Evolutionary conservation across 768 basidiomycete species (phyloP), one percentile per base, ranked within the genome.

Genomic region (Hemileccinum impolitum): DNA sequence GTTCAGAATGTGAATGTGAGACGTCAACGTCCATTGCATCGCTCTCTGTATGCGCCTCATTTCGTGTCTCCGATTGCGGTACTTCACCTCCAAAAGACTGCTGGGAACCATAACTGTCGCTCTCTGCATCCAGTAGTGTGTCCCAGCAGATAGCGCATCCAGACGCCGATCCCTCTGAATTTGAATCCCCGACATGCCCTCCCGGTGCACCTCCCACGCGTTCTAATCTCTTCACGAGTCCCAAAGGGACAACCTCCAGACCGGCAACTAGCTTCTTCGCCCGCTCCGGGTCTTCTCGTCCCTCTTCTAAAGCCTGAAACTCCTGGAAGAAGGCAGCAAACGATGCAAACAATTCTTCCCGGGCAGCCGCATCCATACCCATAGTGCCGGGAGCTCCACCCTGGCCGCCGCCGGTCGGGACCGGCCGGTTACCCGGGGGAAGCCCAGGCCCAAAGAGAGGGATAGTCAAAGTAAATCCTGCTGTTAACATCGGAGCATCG

Each of bases 111-210:
- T 55, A 70, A 8, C 58, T 61, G 32, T 67, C 78, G 62, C 50
- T 77, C 72, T 58, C 72, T 56, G 56, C 57, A 39, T 78, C 74
- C 45, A 90, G 64, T 17, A 89, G 58, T 28, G 70, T 71, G 56
- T 90, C 87, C 85, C 85, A 89, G 61, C 87, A 90, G 39, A 90
- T 79, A 2, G 87, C 85, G 60, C 87, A 90, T 11, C 69, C 70
- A 13, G 79, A 75, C 2, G 68, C 53, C 37, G 60, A 19, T 37
- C 48, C 59, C 52, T 75, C 76, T 0, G 72, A 65, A 18, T 59
- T 70, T 7, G 58, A 58, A 12, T 60, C 62, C 15, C 57, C 71
- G 13, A 43, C 40, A 6, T 68, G 67, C 0, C 61, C 68, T 8
- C 72, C 70, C 0, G 64, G 68, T 12, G 69, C 67, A 15, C 72